A percentile compares a stretch with the other conserved stretches of the same genome.
These are phyloP conservation scores for Kwoniella botswanensis DNA, from an alignment of 768 basidiomycete species.

Conservation along the genomic window DNA sequence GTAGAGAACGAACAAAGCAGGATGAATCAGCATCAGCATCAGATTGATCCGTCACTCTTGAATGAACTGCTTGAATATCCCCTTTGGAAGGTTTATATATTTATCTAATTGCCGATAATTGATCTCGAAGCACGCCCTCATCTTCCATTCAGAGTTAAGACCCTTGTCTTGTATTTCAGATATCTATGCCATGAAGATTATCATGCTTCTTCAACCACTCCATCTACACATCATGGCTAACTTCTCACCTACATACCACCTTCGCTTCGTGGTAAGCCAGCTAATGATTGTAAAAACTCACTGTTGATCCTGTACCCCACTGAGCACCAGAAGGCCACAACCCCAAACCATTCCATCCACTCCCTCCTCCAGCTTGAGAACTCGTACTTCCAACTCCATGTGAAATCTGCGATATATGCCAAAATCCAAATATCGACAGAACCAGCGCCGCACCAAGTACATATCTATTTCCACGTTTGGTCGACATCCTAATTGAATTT, in stretches of 20 bases:
- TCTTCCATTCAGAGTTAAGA: too few species aligned
- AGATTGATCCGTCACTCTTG: too few species aligned
- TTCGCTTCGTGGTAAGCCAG: background rate
- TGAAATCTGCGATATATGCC: constrained; percentile 5
- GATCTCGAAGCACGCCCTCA: too few species aligned
- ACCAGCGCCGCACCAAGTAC: constrained; percentile 12
- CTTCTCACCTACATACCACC: background rate
- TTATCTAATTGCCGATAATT: too few species aligned
- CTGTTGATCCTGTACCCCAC: background rate
- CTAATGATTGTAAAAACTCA: background rate
- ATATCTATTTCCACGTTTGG: constrained; percentile 25
- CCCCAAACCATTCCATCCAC: constrained; percentile 1
- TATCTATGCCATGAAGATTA: too few species aligned
- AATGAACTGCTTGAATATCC: too few species aligned
- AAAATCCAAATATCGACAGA: constrained; percentile 13
- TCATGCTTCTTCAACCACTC: too few species aligned
- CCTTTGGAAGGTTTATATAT: too few species aligned
- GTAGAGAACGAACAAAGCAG: background rate
- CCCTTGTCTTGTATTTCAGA: too few species aligned
- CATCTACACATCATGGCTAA: background rate
- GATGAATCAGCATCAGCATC: background rate
- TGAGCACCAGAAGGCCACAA: constrained; percentile 1
- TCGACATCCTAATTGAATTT: constrained; percentile 18
- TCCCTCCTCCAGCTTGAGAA: background rate
- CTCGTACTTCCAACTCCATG: constrained; percentile 2